Percentiles rank a stretch among this genome's conserved stretches.
phyloP scores from a whole-genome alignment of 352 stramenopile genomes.

The Poterioochromonas sp. region DNA sequence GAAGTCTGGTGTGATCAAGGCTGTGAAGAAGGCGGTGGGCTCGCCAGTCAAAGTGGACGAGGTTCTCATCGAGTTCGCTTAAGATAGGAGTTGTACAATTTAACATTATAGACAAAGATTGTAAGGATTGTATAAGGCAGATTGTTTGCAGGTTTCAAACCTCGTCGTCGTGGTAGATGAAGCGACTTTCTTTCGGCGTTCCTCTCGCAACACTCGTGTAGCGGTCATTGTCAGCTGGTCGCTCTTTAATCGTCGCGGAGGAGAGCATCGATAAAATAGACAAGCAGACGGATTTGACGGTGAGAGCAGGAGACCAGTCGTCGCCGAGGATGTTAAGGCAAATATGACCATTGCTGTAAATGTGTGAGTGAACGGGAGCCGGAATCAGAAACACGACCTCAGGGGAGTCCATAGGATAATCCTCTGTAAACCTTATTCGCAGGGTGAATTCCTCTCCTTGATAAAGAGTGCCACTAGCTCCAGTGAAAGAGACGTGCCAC shows the following conservation, averaged over 20 bases:
- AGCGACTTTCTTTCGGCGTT: slow-evolving; percentile 23
- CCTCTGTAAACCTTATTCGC: slow-evolving; percentile 1
- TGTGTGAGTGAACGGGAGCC: slow-evolving; percentile 32
- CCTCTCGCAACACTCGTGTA: not conserved
- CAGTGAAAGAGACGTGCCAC: not conserved
- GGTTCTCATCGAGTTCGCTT: slow-evolving; percentile 79
- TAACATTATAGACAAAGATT: no score
- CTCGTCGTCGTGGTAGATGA: slow-evolving; percentile 25
- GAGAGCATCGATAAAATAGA: slow-evolving; percentile 25
- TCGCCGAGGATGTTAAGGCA: slow-evolving; percentile 29
- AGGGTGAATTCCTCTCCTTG: slow-evolving; percentile 18
- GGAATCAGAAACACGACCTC: slow-evolving; percentile 13
- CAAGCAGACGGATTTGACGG: slow-evolving; percentile 28
- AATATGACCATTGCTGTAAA: slow-evolving; percentile 40
- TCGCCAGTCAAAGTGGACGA: slow-evolving; percentile 77
- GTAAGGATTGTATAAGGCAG: no score
- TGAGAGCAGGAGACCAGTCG: slow-evolving; percentile 37
- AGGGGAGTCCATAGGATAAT: slow-evolving; percentile 27
- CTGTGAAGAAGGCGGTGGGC: slow-evolving; percentile 64
- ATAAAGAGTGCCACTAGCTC: slow-evolving; percentile 20
- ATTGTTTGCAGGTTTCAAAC: no score
- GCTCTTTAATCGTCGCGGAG: not conserved
- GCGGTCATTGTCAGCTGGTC: not conserved
- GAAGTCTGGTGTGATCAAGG: slow-evolving; percentile 70
- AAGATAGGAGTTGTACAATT: slow-evolving; percentile 29